Evolutionary conservation across 495 filamentous ascomycete genomes (phyloP).

Genomic region (Talaromyces stipitatus): DNA sequence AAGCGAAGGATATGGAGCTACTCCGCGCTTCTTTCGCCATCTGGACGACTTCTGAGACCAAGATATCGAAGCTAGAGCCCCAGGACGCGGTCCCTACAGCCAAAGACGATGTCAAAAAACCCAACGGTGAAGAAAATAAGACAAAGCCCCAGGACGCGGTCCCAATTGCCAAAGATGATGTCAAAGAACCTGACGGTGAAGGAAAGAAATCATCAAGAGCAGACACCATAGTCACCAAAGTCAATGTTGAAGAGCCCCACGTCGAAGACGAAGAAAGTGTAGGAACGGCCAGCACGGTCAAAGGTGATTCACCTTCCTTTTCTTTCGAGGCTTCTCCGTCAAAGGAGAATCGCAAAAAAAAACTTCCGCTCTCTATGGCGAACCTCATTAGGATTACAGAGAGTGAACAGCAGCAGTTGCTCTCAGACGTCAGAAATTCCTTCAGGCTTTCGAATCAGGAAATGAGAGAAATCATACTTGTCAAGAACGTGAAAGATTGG

Average conservation of each 20-base stretch:
- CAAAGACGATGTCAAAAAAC: not conserved
- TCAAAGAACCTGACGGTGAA: too few species aligned
- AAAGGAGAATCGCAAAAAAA: not conserved
- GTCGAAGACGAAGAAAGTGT: too few species aligned
- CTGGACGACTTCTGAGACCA: not conserved
- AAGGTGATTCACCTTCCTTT: not conserved
- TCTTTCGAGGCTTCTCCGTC: not conserved
- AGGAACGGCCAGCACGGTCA: too few species aligned
- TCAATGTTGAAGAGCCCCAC: too few species aligned
- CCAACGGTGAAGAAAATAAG: too few species aligned
- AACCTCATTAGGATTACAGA: not conserved
- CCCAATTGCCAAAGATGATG: too few species aligned
- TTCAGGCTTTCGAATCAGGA: not conserved
- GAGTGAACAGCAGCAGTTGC: not conserved
- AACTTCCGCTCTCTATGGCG: not conserved
- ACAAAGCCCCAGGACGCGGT: too few species aligned
- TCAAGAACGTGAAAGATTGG: not conserved
- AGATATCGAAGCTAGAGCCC: not conserved
- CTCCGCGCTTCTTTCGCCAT: not conserved
- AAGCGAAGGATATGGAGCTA: too few species aligned
- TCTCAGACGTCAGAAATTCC: not conserved
- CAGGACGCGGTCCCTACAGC: not conserved
- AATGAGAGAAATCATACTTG: not conserved
- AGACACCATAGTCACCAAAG: too few species aligned
- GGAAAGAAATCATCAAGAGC: too few species aligned